Base-by-base conservation (phyloP, 2,329 filamentous ascomycete genomes). In the Chaetomiaceae sp. region DNA sequence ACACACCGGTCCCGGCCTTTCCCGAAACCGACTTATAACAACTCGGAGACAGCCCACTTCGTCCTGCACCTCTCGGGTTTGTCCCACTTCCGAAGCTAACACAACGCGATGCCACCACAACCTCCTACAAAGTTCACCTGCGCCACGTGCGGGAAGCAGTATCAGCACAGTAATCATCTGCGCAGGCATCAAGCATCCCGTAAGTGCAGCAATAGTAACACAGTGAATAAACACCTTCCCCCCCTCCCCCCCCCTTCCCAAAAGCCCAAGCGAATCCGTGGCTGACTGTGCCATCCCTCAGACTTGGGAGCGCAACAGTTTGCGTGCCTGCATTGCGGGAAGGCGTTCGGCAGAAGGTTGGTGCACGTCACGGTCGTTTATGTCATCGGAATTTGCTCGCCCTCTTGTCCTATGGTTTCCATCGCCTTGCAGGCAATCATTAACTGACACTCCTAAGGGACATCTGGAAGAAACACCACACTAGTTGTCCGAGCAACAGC, bases 401-500 rank as follows among this genome's bases (percentile, higher is more conserved):
- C n/a, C n/a, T n/a, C n/a, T n/a, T n/a, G n/a, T n/a, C n/a, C n/a
- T n/a, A n/a, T n/a, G n/a, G n/a, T n/a, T n/a, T n/a, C n/a, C n/a
- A n/a, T n/a, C n/a, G n/a, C n/a, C n/a, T n/a, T 7, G n/a, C 29
- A 32, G 4, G 9, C 4, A 17, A n/a, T 37, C 19, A 14, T 37
- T 14, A 5, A 17, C 30, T 37, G n/a, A 36, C 24, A 30, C 2
- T 19, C 4, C 18, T 12, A 27, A 49, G 47, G 17, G 36, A 37
- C 15, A 59, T 62, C 14, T 61, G 58, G 47, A 54, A 58, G 9
- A 60, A 60, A 35, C 60, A 62, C 42, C 48, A 54, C 7, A 24
- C 51, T 6, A 48, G 51, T 32, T 62, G 59, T 26, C 44, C 49
- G 3, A 48, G 47, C 27, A 59, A 56, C 14, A 42, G 44, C 22